A percentile compares a stretch with the other conserved stretches of the same genome.
phyloP scores from a whole-genome alignment of 805 yeast genomes.

The Saturnispora saitoi region DNA sequence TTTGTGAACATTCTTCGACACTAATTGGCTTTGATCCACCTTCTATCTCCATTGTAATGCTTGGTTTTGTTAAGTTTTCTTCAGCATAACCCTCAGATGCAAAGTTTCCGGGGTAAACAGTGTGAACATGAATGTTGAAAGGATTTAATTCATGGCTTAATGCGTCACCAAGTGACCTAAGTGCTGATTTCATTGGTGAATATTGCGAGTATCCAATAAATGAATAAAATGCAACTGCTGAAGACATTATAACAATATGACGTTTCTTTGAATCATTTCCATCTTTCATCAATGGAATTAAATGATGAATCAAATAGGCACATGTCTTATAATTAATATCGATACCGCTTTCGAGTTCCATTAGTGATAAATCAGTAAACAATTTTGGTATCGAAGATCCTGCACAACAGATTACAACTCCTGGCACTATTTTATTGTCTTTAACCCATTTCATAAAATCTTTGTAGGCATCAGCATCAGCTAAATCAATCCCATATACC shows the following conservation, averaged over 20 bases:
- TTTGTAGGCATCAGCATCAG: constrained; percentile 40
- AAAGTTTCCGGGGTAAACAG: constrained; percentile 85
- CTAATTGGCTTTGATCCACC: constrained; percentile 71
- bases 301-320: constrained; percentile 59
- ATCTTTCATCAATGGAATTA: constrained; percentile 28
- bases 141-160: constrained; percentile 75
- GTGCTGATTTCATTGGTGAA: constrained; percentile 81
- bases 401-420: constrained; percentile 76
- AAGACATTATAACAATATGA: constrained; percentile 58
- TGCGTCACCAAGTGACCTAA: constrained; percentile 64
- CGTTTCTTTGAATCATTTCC: constrained; percentile 24
- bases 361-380: constrained; percentile 54
- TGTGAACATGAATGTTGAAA: constrained; percentile 58
- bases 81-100: constrained; percentile 76
- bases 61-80: constrained; percentile 81
- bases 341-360: constrained; percentile 55
- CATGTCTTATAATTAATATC: constrained; percentile 67
- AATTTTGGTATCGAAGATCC: constrained; percentile 78
- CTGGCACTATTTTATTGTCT: constrained; percentile 38
- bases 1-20: constrained; percentile 56
- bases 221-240: constrained; percentile 75
- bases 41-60: constrained; percentile 71
- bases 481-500: constrained; percentile 57
- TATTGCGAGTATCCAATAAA: constrained; percentile 88
- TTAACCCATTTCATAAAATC: constrained; percentile 30